Conservation (phyloP, 2,329 filamentous ascomycete genomes). For the Curvularia sp. region DNA sequence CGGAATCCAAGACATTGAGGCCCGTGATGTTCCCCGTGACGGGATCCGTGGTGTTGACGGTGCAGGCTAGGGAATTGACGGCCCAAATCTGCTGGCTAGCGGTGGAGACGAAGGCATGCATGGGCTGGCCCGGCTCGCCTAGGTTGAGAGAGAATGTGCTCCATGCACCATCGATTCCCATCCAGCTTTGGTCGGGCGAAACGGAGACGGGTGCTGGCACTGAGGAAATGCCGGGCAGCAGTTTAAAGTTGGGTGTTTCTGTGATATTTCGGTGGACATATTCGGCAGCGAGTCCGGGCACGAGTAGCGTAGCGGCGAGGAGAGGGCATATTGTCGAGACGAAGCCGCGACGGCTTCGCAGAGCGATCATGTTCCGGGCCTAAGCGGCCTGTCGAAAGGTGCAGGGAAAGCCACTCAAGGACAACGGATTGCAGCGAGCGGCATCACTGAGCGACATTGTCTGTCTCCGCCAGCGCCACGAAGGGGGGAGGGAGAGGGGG, state of each 20-base stretch:
- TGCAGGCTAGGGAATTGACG: conserved; percentile 53
- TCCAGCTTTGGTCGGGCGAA: conserved; percentile 48
- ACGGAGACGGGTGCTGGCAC: conserved; percentile 44
- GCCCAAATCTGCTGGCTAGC: conserved; percentile 75
- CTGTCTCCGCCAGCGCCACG: conserved; percentile 23
- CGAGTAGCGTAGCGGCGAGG: conserved; percentile 23
- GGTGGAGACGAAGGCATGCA: conserved; percentile 69
- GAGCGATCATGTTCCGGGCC: conserved; percentile 34
- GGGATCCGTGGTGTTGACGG: conserved; percentile 48
- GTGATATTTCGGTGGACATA: conserved; percentile 35
- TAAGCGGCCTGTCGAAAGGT: conserved; percentile 28
- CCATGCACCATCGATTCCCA: conserved; percentile 60
- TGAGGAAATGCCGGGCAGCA: conserved; percentile 27
- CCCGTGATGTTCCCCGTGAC: conserved; percentile 52
- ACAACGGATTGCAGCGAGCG: conserved; percentile 26
- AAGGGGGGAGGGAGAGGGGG: conserved; percentile 16
- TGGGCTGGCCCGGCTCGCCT: conserved; percentile 60
- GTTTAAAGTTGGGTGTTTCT: conserved; percentile 26
- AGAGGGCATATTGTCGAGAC: conserved; percentile 24
- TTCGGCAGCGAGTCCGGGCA: conserved; percentile 28
- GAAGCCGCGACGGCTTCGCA: conserved; percentile 27
- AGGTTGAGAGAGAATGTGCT: conserved; percentile 70
- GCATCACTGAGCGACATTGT: conserved; percentile 39
- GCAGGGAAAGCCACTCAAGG: conserved; percentile 33
- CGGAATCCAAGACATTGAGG: conserved; percentile 27